Evolutionary conservation across 768 basidiomycete species (phyloP).

Genomic region (Amanita subjunquillea): DNA sequence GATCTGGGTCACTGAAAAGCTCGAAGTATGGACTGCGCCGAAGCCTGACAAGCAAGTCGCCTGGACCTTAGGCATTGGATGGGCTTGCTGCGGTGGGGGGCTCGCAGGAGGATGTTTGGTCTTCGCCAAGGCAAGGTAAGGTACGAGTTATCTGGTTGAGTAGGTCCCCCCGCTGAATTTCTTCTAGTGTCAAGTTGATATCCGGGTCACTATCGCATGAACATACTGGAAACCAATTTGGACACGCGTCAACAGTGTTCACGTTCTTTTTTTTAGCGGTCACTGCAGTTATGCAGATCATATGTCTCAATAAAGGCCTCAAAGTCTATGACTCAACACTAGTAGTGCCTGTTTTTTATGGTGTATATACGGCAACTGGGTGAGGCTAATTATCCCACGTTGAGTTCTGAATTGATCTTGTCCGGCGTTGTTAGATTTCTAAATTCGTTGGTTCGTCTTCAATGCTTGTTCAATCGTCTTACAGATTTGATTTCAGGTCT

Average conservation of each 20-base stretch:
- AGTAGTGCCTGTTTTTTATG: constrained; percentile 93
- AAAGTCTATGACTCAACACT: constrained; percentile 84
- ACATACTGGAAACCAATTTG: constrained; percentile 82
- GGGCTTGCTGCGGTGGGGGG: constrained; percentile 90
- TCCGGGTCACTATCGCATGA: constrained; percentile 69
- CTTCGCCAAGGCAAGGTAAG: constrained; percentile 64
- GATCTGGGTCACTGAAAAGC: constrained; percentile 42
- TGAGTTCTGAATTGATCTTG: background rate
- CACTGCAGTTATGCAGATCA: constrained; percentile 84
- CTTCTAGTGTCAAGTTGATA: constrained; percentile 58
- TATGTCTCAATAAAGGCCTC: constrained; percentile 86
- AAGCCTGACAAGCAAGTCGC: constrained; percentile 80
- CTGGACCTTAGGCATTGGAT: constrained; percentile 88
- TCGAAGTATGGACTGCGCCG: constrained; percentile 68
- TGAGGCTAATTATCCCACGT: constrained; percentile 20
- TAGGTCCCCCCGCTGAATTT: background rate
- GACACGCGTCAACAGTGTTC: constrained; percentile 71
- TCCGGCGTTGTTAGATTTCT: constrained; percentile 25
- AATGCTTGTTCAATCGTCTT: background rate
- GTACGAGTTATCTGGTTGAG: constrained; percentile 5
- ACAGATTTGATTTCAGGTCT: constrained; percentile 30
- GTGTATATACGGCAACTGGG: constrained; percentile 81
- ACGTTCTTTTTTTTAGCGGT: constrained; percentile 54
- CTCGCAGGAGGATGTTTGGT: constrained; percentile 85
- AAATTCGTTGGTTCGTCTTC: constrained; percentile 24